Percentiles rank a stretch among this genome's conserved stretches.
phyloP scores from a whole-genome alignment of 139 green algal species.

The Pycnococcus provasolii region DNA sequence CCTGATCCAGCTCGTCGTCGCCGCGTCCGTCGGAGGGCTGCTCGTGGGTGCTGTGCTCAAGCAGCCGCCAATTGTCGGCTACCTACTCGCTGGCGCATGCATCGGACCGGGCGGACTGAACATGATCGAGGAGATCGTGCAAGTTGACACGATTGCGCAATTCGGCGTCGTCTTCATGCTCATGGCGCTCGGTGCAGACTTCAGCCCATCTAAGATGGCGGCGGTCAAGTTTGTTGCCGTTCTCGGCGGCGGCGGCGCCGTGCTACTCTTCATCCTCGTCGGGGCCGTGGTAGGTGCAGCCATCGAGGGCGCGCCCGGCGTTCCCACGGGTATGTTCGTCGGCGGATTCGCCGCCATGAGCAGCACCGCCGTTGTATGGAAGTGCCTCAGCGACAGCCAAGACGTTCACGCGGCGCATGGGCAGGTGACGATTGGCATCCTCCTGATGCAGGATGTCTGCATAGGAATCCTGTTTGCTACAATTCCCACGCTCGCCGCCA shows the following conservation, averaged over 20 bases:
- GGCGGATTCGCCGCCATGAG: conserved; percentile 78
- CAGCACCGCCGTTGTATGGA: conserved; percentile 75
- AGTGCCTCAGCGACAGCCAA: conserved; percentile 59
- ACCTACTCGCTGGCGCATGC: conserved; percentile 80
- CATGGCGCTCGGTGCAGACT: conserved; percentile 87
- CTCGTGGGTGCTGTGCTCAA: conserved; percentile 53
- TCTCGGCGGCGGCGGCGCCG: conserved; percentile 47
- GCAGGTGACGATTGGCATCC: conserved; percentile 78
- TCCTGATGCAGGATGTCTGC: conserved; percentile 82
- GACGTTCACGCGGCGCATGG: conserved; percentile 45
- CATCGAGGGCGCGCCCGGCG: conserved; percentile 13
- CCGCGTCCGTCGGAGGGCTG: conserved; percentile 50
- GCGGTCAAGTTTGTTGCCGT: conserved; percentile 71
- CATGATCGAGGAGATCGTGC: conserved; percentile 67
- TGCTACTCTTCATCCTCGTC: conserved; percentile 44
- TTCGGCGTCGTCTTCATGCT: conserved; percentile 90
- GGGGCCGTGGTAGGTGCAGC: conserved; percentile 12
- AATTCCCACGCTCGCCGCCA: conserved; percentile 62
- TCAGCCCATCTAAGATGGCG: conserved; percentile 65
- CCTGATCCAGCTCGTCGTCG: conserved; percentile 25
- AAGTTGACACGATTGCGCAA: conserved; percentile 84
- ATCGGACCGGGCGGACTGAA: conserved; percentile 80
- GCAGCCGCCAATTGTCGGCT: conserved; percentile 81
- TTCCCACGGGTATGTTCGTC: conserved; percentile 72
- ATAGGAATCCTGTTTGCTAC: conserved; percentile 90